phyloP scores from a whole-genome alignment of 495 filamentous ascomycete genomes.

The Staphylotrichum tortipilum region DNA sequence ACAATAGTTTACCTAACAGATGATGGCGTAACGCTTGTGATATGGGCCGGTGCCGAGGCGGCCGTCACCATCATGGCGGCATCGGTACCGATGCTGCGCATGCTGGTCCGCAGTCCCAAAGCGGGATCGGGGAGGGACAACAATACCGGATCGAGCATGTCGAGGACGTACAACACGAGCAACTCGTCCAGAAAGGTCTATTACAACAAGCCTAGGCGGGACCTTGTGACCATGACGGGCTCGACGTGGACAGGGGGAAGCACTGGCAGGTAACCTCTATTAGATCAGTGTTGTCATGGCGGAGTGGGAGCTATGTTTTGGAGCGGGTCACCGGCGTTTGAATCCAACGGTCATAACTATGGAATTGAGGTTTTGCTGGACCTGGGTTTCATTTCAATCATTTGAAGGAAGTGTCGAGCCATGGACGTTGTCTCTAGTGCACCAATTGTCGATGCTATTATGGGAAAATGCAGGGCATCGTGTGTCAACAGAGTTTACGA shows the following conservation, averaged over 20 bases:
- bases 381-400: no score
- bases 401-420: no score
- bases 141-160: neutral
- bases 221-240: conserved; percentile 20
- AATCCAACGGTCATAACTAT: no score
- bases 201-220: conserved; percentile 20
- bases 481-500: no score
- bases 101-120: conserved; percentile 17
- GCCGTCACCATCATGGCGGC: conserved; percentile 31
- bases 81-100: conserved; percentile 25
- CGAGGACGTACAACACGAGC: conserved; percentile 4
- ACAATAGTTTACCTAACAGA: no score
- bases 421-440: no score
- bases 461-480: neutral
- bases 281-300: no score
- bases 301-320: no score
- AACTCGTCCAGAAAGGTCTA: conserved; percentile 16
- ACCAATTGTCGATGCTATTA: neutral
- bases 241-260: conserved; percentile 15
- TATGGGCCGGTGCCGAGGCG: conserved; percentile 24
- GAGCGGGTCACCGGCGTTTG: no score
- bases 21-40: conserved; percentile 17
- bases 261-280: no score
- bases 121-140: neutral
- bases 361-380: no score